These are phyloP conservation scores for Fomitopsis schrenkii DNA, from an alignment of 1,284 basidiomycete genomes.

Conservation along the genomic window DNA sequence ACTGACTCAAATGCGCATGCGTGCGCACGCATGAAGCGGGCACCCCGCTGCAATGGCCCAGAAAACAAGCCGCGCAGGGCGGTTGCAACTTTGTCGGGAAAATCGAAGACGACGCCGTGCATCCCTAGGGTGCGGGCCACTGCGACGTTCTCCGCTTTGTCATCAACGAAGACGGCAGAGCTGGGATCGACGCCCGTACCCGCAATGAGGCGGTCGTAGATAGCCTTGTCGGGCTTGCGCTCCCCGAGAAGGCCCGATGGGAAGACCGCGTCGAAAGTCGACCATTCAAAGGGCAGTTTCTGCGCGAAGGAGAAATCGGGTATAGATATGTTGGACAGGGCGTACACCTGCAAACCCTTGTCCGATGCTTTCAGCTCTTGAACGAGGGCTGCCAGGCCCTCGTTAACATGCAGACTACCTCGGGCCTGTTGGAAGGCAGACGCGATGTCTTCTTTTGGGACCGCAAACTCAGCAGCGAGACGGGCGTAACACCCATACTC, in stretches of 20 bases:
- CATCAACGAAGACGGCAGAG: slow-evolving; percentile 50
- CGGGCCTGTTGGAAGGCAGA: slow-evolving; percentile 43
- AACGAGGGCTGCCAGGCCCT: slow-evolving; percentile 43
- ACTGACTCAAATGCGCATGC: slow-evolving; percentile 39
- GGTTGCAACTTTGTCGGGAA: slow-evolving; percentile 33
- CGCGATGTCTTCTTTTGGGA: slow-evolving; percentile 36
- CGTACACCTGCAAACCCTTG: slow-evolving; percentile 39
- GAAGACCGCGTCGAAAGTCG: slow-evolving; percentile 53
- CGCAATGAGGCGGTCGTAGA: slow-evolving; percentile 47
- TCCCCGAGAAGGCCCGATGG: slow-evolving; percentile 41
- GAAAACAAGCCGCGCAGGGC: slow-evolving; percentile 42
- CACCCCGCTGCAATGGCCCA: slow-evolving; percentile 39
- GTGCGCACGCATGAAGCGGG: slow-evolving; percentile 33
- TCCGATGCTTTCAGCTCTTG: slow-evolving; percentile 37
- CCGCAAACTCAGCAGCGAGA: slow-evolving; percentile 37
- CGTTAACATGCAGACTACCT: slow-evolving; percentile 40
- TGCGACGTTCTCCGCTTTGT: slow-evolving; percentile 54
- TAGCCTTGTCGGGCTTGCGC: slow-evolving; percentile 37
- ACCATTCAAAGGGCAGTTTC: slow-evolving; percentile 43
- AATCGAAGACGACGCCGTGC: slow-evolving; percentile 50
- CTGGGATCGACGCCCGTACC: slow-evolving; percentile 38
- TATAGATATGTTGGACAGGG: slow-evolving; percentile 58
- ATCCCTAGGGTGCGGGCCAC: slow-evolving; percentile 51
- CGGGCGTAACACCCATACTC: slow-evolving; percentile 43
- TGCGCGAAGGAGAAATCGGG: slow-evolving; percentile 46